Percentiles rank a stretch among this genome's conserved stretches.
Evolutionary conservation across 176 grass and related monocot species (phyloP).

Genomic region (Hsuehochloa calcarea): DNA sequence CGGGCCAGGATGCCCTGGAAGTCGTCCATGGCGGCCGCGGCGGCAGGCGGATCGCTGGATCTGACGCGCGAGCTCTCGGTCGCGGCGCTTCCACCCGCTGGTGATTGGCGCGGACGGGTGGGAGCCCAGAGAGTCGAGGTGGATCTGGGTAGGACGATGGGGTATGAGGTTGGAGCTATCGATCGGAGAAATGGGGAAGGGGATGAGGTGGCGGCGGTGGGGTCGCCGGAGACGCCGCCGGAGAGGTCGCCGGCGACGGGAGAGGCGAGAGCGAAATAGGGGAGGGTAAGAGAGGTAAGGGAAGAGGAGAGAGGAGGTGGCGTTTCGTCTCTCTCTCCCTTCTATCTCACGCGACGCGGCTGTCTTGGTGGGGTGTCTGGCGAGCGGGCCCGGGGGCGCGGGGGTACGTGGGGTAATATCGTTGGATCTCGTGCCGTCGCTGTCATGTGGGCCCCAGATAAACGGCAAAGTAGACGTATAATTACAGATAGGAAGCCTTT

Average conservation of each 20-base stretch:
- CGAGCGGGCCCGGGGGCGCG: slow-evolving; percentile 29
- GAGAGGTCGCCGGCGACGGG: slow-evolving; percentile 26
- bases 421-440: not conserved
- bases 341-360: slow-evolving; percentile 23
- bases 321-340: not conserved
- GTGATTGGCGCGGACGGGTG: not conserved
- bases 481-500: not conserved
- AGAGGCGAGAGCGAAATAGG: not conserved
- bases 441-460: not conserved
- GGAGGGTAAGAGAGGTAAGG: too few species aligned
- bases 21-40: slow-evolving; percentile 44
- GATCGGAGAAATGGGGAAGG: slow-evolving; percentile 10
- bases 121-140: not conserved
- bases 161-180: not conserved
- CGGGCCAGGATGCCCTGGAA: slow-evolving; percentile 56
- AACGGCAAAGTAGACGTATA: not conserved
- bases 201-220: not conserved
- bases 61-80: not conserved
- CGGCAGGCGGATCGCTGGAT: slow-evolving; percentile 28
- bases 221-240: not conserved
- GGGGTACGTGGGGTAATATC: slow-evolving; percentile 12
- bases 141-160: not conserved
- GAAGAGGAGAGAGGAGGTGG: not conserved
- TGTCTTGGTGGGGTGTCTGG: slow-evolving; percentile 32
- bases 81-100: not conserved